phyloP scores from a whole-genome alignment of 495 filamentous ascomycete species.

The Penicillium odoratum region DNA sequence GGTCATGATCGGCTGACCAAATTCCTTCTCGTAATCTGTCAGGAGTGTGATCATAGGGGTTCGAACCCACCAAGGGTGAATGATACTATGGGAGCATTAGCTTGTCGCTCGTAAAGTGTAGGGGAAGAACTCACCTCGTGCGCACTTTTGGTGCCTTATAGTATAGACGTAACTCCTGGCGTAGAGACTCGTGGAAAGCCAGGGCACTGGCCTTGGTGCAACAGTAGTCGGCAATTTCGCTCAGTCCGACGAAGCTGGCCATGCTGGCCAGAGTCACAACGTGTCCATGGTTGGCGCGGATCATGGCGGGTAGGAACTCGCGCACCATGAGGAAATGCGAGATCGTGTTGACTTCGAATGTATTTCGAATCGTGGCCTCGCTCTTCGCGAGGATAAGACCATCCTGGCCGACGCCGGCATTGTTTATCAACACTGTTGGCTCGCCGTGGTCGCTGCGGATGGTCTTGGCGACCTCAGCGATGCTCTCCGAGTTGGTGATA shows the following conservation, averaged over 20 bases:
- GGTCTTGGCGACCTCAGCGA: constrained; percentile 43
- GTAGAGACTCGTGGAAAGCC: constrained; percentile 53
- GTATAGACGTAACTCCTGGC: constrained; percentile 44
- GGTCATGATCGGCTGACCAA: constrained; percentile 40
- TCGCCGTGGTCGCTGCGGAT: constrained; percentile 50
- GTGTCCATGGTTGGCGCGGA: constrained; percentile 60
- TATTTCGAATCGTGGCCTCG: constrained; percentile 45
- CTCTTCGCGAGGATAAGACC: constrained; percentile 48
- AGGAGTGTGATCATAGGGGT: constrained; percentile 46
- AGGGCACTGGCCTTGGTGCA: constrained; percentile 57
- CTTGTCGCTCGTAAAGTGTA: not conserved
- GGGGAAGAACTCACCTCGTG: constrained; percentile 35
- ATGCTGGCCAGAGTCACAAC: constrained; percentile 57
- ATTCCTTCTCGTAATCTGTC: constrained; percentile 37
- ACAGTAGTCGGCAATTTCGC: constrained; percentile 55
- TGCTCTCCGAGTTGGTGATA: constrained; percentile 49
- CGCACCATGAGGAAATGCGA: constrained; percentile 58
- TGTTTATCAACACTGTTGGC: constrained; percentile 60
- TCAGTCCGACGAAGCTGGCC: constrained; percentile 51
- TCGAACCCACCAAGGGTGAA: constrained; percentile 49
- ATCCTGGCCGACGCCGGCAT: constrained; percentile 54
- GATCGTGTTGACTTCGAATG: constrained; percentile 62
- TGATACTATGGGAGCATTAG: constrained; percentile 27
- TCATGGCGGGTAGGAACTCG: constrained; percentile 63
- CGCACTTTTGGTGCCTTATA: constrained; percentile 45